Base-by-base conservation (phyloP, 305 asterid genomes). In the Fraxinus velutina region DNA sequence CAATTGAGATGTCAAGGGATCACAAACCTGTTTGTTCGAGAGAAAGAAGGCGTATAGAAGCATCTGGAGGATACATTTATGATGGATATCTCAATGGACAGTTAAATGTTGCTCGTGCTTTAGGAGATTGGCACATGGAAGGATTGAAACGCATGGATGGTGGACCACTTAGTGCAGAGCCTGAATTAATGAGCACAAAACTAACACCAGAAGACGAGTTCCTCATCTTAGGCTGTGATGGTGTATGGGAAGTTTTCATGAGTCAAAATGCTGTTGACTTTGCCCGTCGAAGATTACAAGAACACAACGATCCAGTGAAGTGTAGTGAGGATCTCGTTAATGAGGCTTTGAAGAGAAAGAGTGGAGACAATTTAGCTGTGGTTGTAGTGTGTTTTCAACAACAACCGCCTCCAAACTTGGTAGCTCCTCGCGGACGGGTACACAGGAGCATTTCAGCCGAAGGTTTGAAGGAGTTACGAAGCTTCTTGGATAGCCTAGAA, bases 81-180 rank as follows among this genome's bases (percentile, higher is more conserved):
- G 98, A 94, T 33, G 99, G 97, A 36, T 96, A 96, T 83, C 97
- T 96, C 66, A 96, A 96, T 15, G 98, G 98, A 52, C 98, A 93
- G 76, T 93, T 96, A 37, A 93, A 90, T n/a, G 98, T 96, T 1
- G 93, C 99, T 39, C 98, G 99, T 78, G 98, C 99, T 37, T 73
- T 96, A 42, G 99, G 99, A 57, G 97, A 96, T 80, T 96, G 99
- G 99, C 99, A 96, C 83, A 87, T 96, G 92, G 98, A 96, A 81
- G 99, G 96, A 44, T 78, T 94, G 84, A 96, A 96, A 83, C 72
- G 84, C 21, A 76, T 37, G 9, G 92, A 86, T 12, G 97, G 97
- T 33, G 97, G 99, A 2, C 99, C 98, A n/a, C 95, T 96, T 21
- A 94, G 91, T 39, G 97, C 97, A 13, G 98, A 94, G 82, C 99